phyloP scores from a whole-genome alignment of 805 yeast genomes.

The Candida glaebosa region DNA sequence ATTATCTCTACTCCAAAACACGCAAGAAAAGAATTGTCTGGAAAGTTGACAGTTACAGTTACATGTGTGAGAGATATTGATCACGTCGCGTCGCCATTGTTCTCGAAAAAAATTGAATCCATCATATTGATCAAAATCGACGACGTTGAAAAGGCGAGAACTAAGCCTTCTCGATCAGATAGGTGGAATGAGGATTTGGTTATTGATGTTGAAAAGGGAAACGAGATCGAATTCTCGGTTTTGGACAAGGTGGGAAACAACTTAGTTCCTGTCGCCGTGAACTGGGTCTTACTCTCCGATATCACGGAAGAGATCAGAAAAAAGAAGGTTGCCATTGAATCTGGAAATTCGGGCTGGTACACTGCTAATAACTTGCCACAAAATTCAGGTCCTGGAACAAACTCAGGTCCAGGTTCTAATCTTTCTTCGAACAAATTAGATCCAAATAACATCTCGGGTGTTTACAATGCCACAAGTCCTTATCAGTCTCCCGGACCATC shows the following conservation, averaged over 20 bases:
- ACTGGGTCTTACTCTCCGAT: slow-evolving; percentile 89
- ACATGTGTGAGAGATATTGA: slow-evolving; percentile 84
- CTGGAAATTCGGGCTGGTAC: slow-evolving; percentile 81
- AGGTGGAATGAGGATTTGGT: slow-evolving; percentile 82
- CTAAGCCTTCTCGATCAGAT: slow-evolving; percentile 72
- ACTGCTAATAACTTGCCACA: slow-evolving; percentile 59
- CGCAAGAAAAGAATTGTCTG: slow-evolving; percentile 81
- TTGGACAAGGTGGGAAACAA: slow-evolving; percentile 72
- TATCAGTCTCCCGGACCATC: background rate
- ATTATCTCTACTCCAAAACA: slow-evolving; percentile 66
- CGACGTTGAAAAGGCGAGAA: slow-evolving; percentile 76
- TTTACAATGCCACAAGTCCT: slow-evolving; percentile 7
- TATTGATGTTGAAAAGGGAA: slow-evolving; percentile 82
- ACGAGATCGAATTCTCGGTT: slow-evolving; percentile 85
- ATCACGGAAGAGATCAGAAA: slow-evolving; percentile 93
- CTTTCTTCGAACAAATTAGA: slow-evolving; percentile 4
- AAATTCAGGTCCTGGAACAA: slow-evolving; percentile 8
- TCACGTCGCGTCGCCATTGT: slow-evolving; percentile 82
- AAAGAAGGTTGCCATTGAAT: slow-evolving; percentile 73
- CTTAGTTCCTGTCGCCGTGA: slow-evolving; percentile 82
- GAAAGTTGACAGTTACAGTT: slow-evolving; percentile 70
- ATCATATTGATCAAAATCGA: slow-evolving; percentile 78
- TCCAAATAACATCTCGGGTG: slow-evolving; percentile 4
- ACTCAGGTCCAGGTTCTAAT: background rate
- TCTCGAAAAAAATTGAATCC: slow-evolving; percentile 76